Evolutionary conservation across 2,329 filamentous ascomycete species (phyloP).

Genomic region (Colletotrichum noveboracense): DNA sequence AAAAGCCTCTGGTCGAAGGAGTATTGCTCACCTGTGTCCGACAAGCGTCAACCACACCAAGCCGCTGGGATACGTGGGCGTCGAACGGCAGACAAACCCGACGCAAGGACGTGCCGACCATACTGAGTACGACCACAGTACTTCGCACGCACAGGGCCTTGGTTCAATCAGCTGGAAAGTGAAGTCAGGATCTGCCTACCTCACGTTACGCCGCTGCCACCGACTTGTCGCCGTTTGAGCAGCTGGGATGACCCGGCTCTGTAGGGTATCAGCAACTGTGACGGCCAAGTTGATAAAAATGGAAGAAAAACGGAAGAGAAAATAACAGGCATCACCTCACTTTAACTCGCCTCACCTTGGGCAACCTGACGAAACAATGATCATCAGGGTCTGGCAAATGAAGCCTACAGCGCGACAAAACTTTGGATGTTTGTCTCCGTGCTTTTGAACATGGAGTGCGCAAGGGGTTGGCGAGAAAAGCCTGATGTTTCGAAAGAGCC

Average conservation of each 20-base stretch:
- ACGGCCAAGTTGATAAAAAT: neutral
- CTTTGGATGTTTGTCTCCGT: neutral
- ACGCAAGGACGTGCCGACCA: neutral
- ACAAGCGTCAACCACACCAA: neutral
- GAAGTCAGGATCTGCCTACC: neutral
- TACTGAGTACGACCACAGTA: neutral
- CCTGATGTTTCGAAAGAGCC: neutral
- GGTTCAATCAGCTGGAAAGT: neutral
- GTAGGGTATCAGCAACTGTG: constrained; percentile 4
- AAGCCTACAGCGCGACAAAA: neutral
- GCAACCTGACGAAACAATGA: neutral
- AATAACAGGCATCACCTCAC: neutral
- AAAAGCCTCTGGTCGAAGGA: neutral
- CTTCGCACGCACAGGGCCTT: neutral
- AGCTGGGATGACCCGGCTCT: constrained; percentile 11
- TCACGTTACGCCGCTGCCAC: neutral
- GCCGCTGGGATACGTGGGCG: neutral
- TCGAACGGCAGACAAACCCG: neutral
- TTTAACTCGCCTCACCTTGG: neutral
- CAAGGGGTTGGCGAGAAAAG: neutral
- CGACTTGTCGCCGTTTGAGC: neutral
- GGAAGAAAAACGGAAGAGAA: neutral
- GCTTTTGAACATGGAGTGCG: neutral
- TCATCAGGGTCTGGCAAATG: neutral
- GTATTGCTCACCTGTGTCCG: neutral